Base-by-base conservation (phyloP, 352 stramenopile species). In the Phytopythium oedochilum region DNA sequence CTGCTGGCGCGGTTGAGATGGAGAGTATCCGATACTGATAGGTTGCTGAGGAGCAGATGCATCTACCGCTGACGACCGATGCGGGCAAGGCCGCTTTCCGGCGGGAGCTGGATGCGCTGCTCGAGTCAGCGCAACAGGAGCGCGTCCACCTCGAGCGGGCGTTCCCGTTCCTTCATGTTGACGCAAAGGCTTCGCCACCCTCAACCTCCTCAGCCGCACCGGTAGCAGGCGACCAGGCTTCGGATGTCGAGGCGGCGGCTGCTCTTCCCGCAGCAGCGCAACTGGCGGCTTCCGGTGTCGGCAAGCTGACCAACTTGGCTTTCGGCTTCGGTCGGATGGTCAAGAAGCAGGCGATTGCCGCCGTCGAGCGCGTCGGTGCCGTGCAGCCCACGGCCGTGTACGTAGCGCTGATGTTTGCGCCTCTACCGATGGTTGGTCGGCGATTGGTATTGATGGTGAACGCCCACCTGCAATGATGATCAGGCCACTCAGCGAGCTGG, bases 281-380 rank as follows among this genome's bases (percentile, higher is more conserved):
- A 25, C 56, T 57, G 7, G 57, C 63, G 54, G 70, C 59, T 11
- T 43, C 53, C 9, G 70, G 72, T 0, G 85, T 92, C 32, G 78
- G 78, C 43, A 90, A 92, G 46, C 60, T 93, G 29, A 92, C 81
- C 11, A 89, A 86, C 55, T 51, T 93, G n/a, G 83, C 83, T 0
- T 84, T 85, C 54, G 83, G 83, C 0, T 93, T 93, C 53, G 83
- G 83, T 7, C 72, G 81, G 18, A 91, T 91, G 78, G 78, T 93
- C 42, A 91, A 91, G 61, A 93, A 91, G 45, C 83, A 93, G 62
- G 81, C 83, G 8, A 88, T 91, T 43, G 81, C 83, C 29, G 83
- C 79, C 9, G 83, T 93, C 17, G 83, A 93, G 60, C 79, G 83
- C 20, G 81, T 87, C 17, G 81, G 78, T 18, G 75, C 81, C 29